These are phyloP conservation scores for Gillenia trifoliata DNA, from an alignment of 306 rosid species.

Conservation along the genomic window DNA sequence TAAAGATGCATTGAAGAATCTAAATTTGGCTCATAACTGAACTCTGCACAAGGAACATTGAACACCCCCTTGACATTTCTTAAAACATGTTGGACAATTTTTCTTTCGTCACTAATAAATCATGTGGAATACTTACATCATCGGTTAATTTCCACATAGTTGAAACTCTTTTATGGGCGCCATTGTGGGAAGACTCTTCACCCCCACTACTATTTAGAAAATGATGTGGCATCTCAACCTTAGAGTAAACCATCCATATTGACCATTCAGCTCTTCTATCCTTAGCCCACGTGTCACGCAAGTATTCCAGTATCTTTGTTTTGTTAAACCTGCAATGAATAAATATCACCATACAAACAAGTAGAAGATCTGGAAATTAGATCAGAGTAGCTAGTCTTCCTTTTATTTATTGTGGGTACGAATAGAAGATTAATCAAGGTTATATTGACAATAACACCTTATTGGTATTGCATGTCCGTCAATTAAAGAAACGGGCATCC, in stretches of 20 bases:
- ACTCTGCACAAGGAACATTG: background rate
- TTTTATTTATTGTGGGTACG: background rate
- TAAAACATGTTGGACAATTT: background rate
- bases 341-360: conserved; percentile 19
- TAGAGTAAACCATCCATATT: conserved; percentile 92
- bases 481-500: background rate
- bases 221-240: conserved; percentile 95
- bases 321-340: conserved; percentile 57
- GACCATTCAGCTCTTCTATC: conserved; percentile 93
- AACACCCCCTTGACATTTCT: background rate
- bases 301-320: conserved; percentile 54
- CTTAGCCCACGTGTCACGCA: conserved; percentile 65
- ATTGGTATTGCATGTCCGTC: background rate
- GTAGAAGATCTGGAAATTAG: conserved; percentile 7
- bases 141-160: conserved; percentile 65
- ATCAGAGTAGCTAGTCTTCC: conserved; percentile 4
- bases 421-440: background rate
- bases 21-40: background rate
- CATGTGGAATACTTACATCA: conserved; percentile 54
- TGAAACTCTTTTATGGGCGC: conserved; percentile 53
- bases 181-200: conserved; percentile 49
- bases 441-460: background rate
- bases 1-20: conserved; percentile 2
- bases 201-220: conserved; percentile 47
- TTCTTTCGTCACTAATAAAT: background rate